phyloP scores from a whole-genome alignment of 768 basidiomycete genomes.

The Gymnopilus junonius region DNA sequence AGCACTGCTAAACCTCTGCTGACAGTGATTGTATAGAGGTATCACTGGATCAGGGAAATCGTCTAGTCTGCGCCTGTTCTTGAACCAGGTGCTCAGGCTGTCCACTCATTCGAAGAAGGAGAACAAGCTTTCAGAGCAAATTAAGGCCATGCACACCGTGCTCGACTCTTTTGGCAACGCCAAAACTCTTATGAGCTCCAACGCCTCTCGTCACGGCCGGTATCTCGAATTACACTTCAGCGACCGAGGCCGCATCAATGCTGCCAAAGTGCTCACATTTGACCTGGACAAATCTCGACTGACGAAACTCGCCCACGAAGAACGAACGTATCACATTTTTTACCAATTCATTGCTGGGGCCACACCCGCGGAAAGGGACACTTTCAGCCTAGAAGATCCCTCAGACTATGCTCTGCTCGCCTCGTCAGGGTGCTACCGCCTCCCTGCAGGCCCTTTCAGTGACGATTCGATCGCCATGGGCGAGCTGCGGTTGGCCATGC shows the following conservation, averaged over 20 bases:
- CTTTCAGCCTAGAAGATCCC: slow-evolving; percentile 76
- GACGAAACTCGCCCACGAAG: slow-evolving; percentile 74
- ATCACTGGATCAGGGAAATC: slow-evolving; percentile 91
- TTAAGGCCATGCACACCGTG: slow-evolving; percentile 75
- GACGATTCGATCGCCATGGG: slow-evolving; percentile 87
- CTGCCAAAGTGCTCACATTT: slow-evolving; percentile 80
- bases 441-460: slow-evolving; percentile 85
- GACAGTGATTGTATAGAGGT: slow-evolving; percentile 54
- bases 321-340: slow-evolving; percentile 89
- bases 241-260: slow-evolving; percentile 73
- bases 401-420: slow-evolving; percentile 86
- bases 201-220: slow-evolving; percentile 82
- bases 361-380: slow-evolving; percentile 78
- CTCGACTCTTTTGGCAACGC: slow-evolving; percentile 92
- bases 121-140: slow-evolving; percentile 68
- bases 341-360: slow-evolving; percentile 92
- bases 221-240: slow-evolving; percentile 89
- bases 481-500: slow-evolving; percentile 81
- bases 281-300: slow-evolving; percentile 91
- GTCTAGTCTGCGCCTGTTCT: slow-evolving; percentile 69
- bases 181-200: slow-evolving; percentile 84
- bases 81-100: slow-evolving; percentile 81
- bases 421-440: slow-evolving; percentile 86
- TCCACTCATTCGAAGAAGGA: slow-evolving; percentile 85
- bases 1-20: slow-evolving; percentile 10